Evolutionary conservation across 83 land plant species (phyloP), one percentile per base, ranked within the genome.

Genomic region (Larix sibirica): DNA sequence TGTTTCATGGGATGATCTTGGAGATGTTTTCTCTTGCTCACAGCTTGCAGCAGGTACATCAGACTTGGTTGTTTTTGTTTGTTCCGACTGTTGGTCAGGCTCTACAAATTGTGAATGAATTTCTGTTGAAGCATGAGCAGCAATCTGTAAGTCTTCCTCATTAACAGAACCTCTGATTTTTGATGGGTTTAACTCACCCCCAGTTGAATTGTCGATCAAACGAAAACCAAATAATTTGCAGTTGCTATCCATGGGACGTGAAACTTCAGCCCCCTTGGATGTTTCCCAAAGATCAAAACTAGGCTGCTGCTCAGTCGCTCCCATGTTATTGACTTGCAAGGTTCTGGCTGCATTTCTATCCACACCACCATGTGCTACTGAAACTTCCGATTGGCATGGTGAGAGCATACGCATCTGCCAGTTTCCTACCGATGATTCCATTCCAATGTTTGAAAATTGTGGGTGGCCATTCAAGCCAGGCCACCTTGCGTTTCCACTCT

Each of bases 171-270:
- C 28, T 74, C 54, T 20, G 12, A 42, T 74, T 23, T 47, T 47
- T 8, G 77, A 47, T 74, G 59, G 18, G 42, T 42, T 74, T 74
- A 14, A 6, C 17, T 92, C 90, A 14, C 84, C 83, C 6, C 64
- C 66, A 14, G 69, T 83, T 16, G 85, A 76, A 44, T 82, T 84
- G 63, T 87, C 89, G 38, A 88, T 28, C 18, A 92, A 80, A 83
- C 88, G 86, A 60, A 92, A 83, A 10, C 94, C 94, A 88, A 92
- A 92, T 4, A 92, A 81, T 77, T 89, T 82, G 85, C 81, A 88
- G 40, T 74, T 42, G 13, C 50, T 74, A 21, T 87, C 85, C 80
- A 9, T 83, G 59, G 31, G 63, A 74, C 23, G 70, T 65, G 84
- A 84, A 85, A 83, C 79, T 90, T 73, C 84, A 87, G 84, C 79